These are phyloP conservation scores for Fusarium coffeatum DNA, from an alignment of 2,329 filamentous ascomycete species.

Conservation along the genomic window DNA sequence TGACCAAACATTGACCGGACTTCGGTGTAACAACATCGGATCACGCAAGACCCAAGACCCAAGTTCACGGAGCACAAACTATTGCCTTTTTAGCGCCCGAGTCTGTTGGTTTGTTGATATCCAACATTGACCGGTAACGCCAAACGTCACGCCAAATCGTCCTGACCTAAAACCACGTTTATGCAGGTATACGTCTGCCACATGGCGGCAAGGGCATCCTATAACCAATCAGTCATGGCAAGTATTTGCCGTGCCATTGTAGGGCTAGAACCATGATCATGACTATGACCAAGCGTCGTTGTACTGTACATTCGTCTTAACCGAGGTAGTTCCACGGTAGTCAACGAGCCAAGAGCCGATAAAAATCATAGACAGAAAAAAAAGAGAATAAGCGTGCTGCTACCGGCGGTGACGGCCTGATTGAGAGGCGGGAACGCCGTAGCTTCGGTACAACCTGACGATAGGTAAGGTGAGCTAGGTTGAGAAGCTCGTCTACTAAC, in stretches of 20 bases:
- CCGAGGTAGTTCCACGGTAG: not conserved
- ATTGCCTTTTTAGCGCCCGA: not conserved
- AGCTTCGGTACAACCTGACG: conserved; percentile 2
- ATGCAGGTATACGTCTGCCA: conserved; percentile 34
- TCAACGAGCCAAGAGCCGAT: not conserved
- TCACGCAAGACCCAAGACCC: conserved; percentile 12
- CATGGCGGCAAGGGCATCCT: conserved; percentile 33
- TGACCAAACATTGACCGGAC: not conserved
- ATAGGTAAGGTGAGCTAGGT: not conserved
- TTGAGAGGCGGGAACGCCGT: conserved; percentile 1
- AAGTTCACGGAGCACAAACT: conserved; percentile 5
- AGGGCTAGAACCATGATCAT: not conserved
- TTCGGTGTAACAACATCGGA: not conserved
- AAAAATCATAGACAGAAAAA: not conserved
- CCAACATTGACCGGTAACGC: not conserved
- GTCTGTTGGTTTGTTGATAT: conserved; percentile 6
- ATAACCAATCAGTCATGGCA: conserved; percentile 8
- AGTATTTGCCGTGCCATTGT: not conserved
- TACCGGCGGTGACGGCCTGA: conserved; percentile 4
- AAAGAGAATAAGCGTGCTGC: not conserved
- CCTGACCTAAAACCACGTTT: conserved; percentile 20
- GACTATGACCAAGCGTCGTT: not conserved
- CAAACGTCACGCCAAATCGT: conserved; percentile 20
- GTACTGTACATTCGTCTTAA: conserved; percentile 9
- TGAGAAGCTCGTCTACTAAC: conserved; percentile 20